A percentile compares a stretch with the other conserved stretches of the same genome.
Conservation (phyloP, 2,329 filamentous ascomycete species). For the Xylariaceae sp. region DNA sequence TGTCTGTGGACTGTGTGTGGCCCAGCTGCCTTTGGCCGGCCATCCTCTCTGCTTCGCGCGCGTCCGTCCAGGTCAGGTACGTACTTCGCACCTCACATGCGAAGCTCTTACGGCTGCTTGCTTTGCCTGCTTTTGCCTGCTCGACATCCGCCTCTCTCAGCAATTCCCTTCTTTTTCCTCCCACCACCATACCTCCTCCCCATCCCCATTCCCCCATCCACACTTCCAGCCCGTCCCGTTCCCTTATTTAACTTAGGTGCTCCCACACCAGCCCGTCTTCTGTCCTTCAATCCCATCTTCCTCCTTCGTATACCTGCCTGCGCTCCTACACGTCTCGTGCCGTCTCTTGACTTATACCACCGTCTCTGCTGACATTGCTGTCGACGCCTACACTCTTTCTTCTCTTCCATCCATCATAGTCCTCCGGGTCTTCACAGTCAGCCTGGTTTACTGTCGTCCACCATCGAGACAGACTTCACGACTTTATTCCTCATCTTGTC, state of each 20-base stretch:
- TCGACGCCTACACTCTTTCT: conserved; percentile 2
- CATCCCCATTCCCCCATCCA: conserved; percentile 21
- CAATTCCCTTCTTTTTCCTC: conserved; percentile 26
- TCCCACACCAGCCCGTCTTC: conserved; percentile 22
- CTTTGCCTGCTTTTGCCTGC: conserved; percentile 26
- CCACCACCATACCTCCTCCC: conserved; percentile 29
- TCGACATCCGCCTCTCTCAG: conserved; percentile 22
- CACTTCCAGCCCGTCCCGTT: conserved; percentile 24
- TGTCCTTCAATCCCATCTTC: conserved; percentile 11
- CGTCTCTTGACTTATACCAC: conserved; percentile 14
- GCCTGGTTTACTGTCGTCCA: conserved; percentile 4
- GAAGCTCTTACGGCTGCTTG: conserved; percentile 24
- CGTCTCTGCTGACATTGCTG: conserved; percentile 1
- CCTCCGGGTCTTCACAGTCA: conserved; percentile 1
- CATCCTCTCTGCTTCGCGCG: conserved; percentile 18
- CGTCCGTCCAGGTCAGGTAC: conserved; percentile 1
- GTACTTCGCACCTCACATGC: conserved; percentile 21
- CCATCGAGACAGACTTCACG: conserved; percentile 11
- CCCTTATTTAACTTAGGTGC: conserved; percentile 22
- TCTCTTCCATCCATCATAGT: not conserved
- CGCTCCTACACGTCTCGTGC: not conserved
- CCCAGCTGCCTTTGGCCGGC: conserved; percentile 7
- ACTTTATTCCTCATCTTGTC: conserved; percentile 23
- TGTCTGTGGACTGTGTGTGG: conserved; percentile 2
- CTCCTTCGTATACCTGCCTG: not conserved